Base-by-base conservation (phyloP, 2,329 filamentous ascomycete genomes). In the Aureobasidium sp. region DNA sequence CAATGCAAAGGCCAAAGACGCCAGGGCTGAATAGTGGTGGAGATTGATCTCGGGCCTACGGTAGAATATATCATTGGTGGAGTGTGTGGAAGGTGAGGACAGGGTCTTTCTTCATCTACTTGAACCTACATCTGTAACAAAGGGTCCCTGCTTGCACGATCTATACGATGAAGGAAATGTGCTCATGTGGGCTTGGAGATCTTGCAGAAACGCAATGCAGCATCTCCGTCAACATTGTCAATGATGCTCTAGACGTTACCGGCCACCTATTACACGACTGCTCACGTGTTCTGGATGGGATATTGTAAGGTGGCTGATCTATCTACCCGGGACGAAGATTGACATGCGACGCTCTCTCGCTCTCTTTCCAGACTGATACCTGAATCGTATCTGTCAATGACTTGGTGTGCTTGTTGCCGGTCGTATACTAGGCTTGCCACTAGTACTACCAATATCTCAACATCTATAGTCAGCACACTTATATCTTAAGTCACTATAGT, bases 21-120 rank as follows among this genome's bases (percentile, higher is more conserved):
- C 36, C 41, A 57, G 53, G 53, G 53, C 53, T 57, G 53, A 57
- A 55, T 37, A 55, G 45, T 27, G 29, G 29, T 47, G 44, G 53
- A 41, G 45, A 57, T 45, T 55, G 36, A 25, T 55, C 42, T 55
- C 36, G 37, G 8, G 12, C 31, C 20, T 36, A 25, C 39, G 36
- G 52, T 29, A 42, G 31, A 41, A 42, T 42, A 42, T 11, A 29
- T 29, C 25, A 55, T 55, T 55, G 52, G 52, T 42, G 9, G 27
- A 15, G 37, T 3, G 2, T 42, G 7, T 42, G 5, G 37, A 22
- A 29, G 31, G 14, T 55, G 34, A 39, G 20, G 49, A 8, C 20
- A 52, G 49, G 49, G 49, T 55, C 52, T 29, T 37, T 22, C 17
- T 52, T 53, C 36, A 55, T 55, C 37, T 55, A 55, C 25, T 42